Evolutionary conservation across 495 filamentous ascomycete species (phyloP).

Genomic region (Penicillium verhagenii): DNA sequence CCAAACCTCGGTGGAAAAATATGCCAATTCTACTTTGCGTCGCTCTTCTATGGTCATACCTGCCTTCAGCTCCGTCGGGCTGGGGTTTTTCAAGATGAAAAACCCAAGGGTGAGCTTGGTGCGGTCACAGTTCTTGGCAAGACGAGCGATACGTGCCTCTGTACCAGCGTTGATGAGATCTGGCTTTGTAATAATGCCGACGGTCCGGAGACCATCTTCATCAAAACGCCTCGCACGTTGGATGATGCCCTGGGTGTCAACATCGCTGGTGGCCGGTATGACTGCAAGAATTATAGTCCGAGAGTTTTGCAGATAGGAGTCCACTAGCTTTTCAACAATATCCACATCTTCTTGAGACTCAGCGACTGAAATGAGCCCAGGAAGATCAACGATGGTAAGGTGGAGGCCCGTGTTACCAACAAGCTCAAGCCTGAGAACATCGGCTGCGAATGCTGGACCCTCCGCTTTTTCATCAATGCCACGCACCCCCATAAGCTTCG

Average conservation of each 20-base stretch:
- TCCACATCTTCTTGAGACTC: constrained; percentile 30
- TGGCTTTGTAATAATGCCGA: constrained; percentile 57
- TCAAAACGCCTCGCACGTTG: constrained; percentile 45
- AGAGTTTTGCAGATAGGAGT: constrained; percentile 31
- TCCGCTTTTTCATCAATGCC: no score
- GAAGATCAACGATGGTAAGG: constrained; percentile 56
- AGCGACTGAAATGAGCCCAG: constrained; percentile 40
- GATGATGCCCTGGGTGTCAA: constrained; percentile 52
- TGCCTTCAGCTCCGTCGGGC: constrained; percentile 16
- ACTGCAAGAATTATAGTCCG: constrained; percentile 38
- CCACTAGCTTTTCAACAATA: constrained; percentile 25
- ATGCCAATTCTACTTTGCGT: constrained; percentile 8
- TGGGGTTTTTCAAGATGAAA: constrained; percentile 44
- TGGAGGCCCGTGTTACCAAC: constrained; percentile 49
- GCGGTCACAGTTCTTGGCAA: constrained; percentile 42
- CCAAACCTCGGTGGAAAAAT: constrained; percentile 23
- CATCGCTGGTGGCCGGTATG: constrained; percentile 49
- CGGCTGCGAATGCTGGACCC: constrained; percentile 39
- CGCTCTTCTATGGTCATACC: constrained; percentile 9
- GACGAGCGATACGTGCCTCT: constrained; percentile 26
- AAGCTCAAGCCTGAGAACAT: constrained; percentile 54
- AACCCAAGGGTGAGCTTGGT: constrained; percentile 47
- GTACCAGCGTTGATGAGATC: constrained; percentile 40
- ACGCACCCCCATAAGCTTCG: constrained; percentile 35
- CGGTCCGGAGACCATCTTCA: constrained; percentile 42